Percentiles rank a stretch among this genome's conserved stretches.
Conservation (phyloP, 1,284 basidiomycete genomes). For the Omphalotus olearius region DNA sequence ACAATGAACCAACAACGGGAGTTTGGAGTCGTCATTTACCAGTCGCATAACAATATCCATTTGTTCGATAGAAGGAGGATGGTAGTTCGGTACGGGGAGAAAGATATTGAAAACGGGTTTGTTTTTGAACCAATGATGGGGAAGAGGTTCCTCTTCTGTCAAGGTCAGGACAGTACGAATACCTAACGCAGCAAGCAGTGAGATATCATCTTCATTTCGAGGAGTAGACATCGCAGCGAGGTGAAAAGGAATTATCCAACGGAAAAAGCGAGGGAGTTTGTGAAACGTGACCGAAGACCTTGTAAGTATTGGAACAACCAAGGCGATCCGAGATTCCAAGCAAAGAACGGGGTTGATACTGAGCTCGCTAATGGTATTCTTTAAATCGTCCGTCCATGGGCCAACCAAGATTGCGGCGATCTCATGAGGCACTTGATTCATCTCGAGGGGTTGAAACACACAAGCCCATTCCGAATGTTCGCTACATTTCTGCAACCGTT, state of each 20-base stretch:
- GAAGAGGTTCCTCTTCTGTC: constrained; percentile 52
- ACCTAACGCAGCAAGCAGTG: constrained; percentile 42
- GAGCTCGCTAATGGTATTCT: constrained; percentile 26
- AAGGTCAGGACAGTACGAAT: constrained; percentile 56
- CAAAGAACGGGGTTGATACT: constrained; percentile 32
- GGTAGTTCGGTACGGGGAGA: constrained; percentile 50
- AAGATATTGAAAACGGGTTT: constrained; percentile 47
- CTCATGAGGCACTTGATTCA: constrained; percentile 29
- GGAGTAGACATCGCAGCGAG: constrained; percentile 61
- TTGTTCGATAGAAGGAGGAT: constrained; percentile 53
- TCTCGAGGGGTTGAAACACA: constrained; percentile 39
- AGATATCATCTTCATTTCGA: constrained; percentile 44
- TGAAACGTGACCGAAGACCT: constrained; percentile 20
- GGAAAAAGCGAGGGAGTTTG: constrained; percentile 53
- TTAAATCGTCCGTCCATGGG: constrained; percentile 40
- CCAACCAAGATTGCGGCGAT: constrained; percentile 28
- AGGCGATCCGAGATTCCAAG: constrained; percentile 36
- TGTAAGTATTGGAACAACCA: constrained; percentile 30
- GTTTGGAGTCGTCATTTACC: constrained; percentile 37
- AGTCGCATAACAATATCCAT: constrained; percentile 51
- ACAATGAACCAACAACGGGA: constrained; percentile 55
- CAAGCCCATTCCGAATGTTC: constrained; percentile 49
- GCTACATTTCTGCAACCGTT: constrained; percentile 39
- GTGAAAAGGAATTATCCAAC: constrained; percentile 56
- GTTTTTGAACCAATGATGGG: constrained; percentile 40